Evolutionary conservation across 768 basidiomycete genomes (phyloP).

Genomic region (Lactarius tabidus): DNA sequence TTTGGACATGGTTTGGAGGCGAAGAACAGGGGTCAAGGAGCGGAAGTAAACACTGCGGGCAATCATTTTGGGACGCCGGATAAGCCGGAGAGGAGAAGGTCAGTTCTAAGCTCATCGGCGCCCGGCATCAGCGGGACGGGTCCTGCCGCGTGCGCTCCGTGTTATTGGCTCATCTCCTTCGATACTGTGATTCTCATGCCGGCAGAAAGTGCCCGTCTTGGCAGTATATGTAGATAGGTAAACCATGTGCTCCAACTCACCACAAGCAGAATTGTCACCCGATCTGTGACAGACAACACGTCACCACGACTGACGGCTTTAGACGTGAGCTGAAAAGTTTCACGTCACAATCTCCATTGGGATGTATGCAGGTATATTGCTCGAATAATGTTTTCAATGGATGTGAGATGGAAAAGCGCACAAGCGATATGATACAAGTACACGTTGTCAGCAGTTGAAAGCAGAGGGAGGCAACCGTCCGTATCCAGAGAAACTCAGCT

Average conservation of each 20-base stretch:
- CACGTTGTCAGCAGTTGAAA: conserved; percentile 9
- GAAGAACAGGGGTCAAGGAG: neutral
- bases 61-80: neutral
- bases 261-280: too few relatives aligned
- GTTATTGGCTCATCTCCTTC: neutral
- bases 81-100: too few relatives aligned
- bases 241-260: too few relatives aligned
- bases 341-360: too few relatives aligned
- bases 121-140: neutral
- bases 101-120: too few relatives aligned
- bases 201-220: neutral
- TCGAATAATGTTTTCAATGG: too few relatives aligned
- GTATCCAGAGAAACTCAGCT: neutral
- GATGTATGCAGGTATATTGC: neutral
- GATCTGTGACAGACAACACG: neutral
- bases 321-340: too few relatives aligned
- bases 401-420: neutral
- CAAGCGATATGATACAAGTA: conserved; percentile 19
- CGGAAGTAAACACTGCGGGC: neutral
- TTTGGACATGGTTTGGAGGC: neutral
- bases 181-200: neutral
- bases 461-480: neutral
- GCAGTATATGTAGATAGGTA: too few relatives aligned
- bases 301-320: too few relatives aligned
- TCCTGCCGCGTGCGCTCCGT: neutral